phyloP scores from a whole-genome alignment of 1,284 basidiomycete genomes.

The Fomes fomentarius region DNA sequence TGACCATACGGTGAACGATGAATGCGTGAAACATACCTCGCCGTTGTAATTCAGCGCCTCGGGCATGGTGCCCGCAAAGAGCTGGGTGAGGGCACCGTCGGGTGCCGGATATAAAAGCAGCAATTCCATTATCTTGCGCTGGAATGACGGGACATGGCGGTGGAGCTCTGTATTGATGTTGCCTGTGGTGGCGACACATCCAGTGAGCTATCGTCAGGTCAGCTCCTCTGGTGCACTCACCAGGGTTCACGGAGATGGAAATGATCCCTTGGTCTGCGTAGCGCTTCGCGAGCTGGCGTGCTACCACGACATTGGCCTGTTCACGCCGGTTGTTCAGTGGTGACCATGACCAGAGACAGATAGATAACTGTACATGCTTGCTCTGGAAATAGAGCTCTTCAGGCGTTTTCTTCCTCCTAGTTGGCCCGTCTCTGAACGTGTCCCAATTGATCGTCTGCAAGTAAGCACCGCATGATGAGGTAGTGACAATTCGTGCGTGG shows the following conservation, averaged over 20 bases:
- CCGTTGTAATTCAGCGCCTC: slow-evolving; percentile 27
- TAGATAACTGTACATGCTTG: slow-evolving; percentile 44
- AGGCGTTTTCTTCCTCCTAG: slow-evolving; percentile 30
- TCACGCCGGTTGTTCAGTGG: too few relatives aligned
- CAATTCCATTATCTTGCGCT: slow-evolving; percentile 10
- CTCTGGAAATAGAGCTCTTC: slow-evolving; percentile 44
- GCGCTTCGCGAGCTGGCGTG: slow-evolving; percentile 23
- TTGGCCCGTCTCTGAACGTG: slow-evolving; percentile 32
- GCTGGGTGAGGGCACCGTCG: slow-evolving; percentile 28
- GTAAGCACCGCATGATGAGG: slow-evolving; percentile 39
- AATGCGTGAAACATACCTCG: slow-evolving; percentile 18
- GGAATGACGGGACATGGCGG: slow-evolving; percentile 9
- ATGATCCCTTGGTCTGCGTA: slow-evolving; percentile 38
- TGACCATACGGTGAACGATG: neutral
- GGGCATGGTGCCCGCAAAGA: slow-evolving; percentile 30
- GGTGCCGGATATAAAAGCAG: slow-evolving; percentile 19
- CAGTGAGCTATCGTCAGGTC: neutral
- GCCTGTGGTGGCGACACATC: neutral
- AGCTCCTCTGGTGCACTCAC: slow-evolving; percentile 15
- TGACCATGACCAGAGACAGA: too few relatives aligned
- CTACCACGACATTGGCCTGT: slow-evolving; percentile 10
- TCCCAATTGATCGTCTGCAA: slow-evolving; percentile 30
- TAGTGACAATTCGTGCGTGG: slow-evolving; percentile 46
- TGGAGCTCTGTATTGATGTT: slow-evolving; percentile 23
- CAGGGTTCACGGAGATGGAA: slow-evolving; percentile 43